A percentile compares a stretch with the other conserved stretches of the same genome.
Conservation (phyloP, 2,329 filamentous ascomycete species). For the Talaromyces sp. region DNA sequence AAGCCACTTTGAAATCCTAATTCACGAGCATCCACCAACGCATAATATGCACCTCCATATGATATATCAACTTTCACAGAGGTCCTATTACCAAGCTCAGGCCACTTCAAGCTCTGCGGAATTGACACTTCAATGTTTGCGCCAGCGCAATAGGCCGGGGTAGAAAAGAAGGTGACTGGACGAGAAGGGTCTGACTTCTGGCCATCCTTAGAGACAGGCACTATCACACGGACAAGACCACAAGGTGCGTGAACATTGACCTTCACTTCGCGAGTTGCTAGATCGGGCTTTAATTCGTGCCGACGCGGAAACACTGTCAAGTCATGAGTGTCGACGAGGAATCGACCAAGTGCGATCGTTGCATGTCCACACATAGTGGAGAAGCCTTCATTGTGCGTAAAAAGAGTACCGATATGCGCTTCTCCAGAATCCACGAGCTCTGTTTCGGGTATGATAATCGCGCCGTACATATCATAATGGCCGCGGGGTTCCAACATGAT, state of each 20-base stretch:
- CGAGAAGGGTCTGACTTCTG: conserved; percentile 41
- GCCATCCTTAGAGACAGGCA: conserved; percentile 38
- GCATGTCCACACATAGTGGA: conserved; percentile 58
- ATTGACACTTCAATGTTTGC: conserved; percentile 35
- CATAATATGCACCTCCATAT: conserved; percentile 53
- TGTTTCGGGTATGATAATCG: conserved; percentile 47
- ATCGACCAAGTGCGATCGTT: conserved; percentile 53
- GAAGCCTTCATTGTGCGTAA: conserved; percentile 53
- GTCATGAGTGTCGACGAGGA: conserved; percentile 46
- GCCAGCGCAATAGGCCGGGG: conserved; percentile 46
- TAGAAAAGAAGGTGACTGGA: conserved; percentile 46
- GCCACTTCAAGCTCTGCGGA: conserved; percentile 38
- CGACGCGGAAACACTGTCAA: conserved; percentile 42
- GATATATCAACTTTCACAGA: conserved; percentile 39
- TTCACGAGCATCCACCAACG: conserved; percentile 38
- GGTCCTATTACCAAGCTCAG: conserved; percentile 33
- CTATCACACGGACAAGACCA: conserved; percentile 46
- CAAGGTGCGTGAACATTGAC: conserved; percentile 51
- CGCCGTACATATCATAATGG: conserved; percentile 57
- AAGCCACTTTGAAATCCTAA: conserved; percentile 43
- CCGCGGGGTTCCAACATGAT: conserved; percentile 54
- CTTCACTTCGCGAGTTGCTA: conserved; percentile 21
- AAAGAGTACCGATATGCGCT: conserved; percentile 54
- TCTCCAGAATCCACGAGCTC: conserved; percentile 42
- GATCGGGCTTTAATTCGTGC: conserved; percentile 34